These are phyloP conservation scores for Pythium phragmitis DNA, from an alignment of 352 stramenopile genomes.

Conservation along the genomic window DNA sequence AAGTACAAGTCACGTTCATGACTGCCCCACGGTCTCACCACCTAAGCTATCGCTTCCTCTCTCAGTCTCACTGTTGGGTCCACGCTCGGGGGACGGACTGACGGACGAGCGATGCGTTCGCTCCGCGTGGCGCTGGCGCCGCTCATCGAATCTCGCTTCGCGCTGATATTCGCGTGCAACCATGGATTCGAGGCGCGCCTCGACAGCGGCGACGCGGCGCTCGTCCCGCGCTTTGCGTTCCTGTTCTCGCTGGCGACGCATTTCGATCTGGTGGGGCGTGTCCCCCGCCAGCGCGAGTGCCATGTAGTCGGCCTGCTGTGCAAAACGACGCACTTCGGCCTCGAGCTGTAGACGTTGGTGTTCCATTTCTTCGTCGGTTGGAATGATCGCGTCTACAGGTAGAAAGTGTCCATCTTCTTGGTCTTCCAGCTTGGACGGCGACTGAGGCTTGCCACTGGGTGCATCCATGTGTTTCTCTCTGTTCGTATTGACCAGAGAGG, in stretches of 20 bases:
- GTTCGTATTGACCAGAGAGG: too few species aligned
- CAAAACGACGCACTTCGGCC: constrained; percentile 40
- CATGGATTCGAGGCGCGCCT: constrained; percentile 49
- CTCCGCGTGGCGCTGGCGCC: constrained; percentile 29
- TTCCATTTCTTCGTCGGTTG: constrained; percentile 35
- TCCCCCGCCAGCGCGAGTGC: constrained; percentile 56
- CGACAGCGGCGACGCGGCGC: constrained; percentile 40
- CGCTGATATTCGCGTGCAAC: constrained; percentile 49
- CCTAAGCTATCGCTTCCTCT: neutral
- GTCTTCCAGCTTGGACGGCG: neutral
- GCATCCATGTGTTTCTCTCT: neutral
- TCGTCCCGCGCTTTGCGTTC: constrained; percentile 53
- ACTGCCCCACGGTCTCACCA: neutral
- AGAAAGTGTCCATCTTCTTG: neutral
- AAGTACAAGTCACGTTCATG: neutral
- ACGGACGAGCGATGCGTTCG: constrained; percentile 37
- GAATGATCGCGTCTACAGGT: neutral
- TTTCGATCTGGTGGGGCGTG: constrained; percentile 64
- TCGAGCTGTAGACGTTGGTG: constrained; percentile 36
- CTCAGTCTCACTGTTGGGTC: neutral
- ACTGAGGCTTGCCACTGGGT: neutral
- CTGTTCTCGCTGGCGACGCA: constrained; percentile 44
- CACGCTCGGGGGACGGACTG: constrained; percentile 37
- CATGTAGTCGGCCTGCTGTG: constrained; percentile 56
- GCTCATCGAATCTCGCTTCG: constrained; percentile 38